These are phyloP conservation scores for Blastobotrys capitulatus DNA, from an alignment of 1,139 yeast genomes.

Conservation along the genomic window DNA sequence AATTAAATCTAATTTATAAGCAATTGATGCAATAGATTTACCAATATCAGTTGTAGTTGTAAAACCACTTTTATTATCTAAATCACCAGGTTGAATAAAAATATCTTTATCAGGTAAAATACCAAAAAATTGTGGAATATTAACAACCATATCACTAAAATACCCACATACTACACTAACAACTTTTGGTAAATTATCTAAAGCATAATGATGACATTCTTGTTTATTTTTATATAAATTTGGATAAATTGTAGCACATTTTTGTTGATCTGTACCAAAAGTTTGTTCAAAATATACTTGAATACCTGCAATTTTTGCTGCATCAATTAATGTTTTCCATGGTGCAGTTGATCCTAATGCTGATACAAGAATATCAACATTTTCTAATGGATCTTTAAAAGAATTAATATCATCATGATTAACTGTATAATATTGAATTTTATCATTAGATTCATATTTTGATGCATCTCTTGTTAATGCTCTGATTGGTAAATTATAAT, in stretches of 20 bases:
- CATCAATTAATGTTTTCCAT: constrained; percentile 25
- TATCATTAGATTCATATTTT: constrained; percentile 34
- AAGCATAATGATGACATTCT: background rate
- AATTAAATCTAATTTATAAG: background rate
- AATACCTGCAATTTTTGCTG: constrained; percentile 41
- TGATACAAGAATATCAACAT: constrained; percentile 49
- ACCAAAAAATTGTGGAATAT: background rate
- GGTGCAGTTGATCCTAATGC: constrained; percentile 26
- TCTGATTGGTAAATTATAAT: constrained; percentile 45
- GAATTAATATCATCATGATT: constrained; percentile 15
- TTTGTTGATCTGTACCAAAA: constrained; percentile 45
- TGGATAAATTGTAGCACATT: constrained; percentile 1
- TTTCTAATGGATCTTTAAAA: constrained; percentile 37
- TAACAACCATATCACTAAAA: constrained; percentile 1
- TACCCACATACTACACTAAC: constrained; percentile 1
- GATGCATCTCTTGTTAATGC: constrained; percentile 45
- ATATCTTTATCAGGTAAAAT: constrained; percentile 3
- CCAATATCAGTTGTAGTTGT: constrained; percentile 5
- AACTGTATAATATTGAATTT: constrained; percentile 19
- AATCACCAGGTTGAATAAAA: constrained; percentile 2
- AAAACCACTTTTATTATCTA: background rate
- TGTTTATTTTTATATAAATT: background rate
- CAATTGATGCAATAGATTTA: constrained; percentile 4
- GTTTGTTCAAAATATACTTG: constrained; percentile 57
- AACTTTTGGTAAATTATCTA: background rate